Percentiles rank a stretch among this genome's conserved stretches.
These are phyloP conservation scores for Marsdenia floribunda DNA, from an alignment of 257 asterid species.

Conservation along the genomic window DNA sequence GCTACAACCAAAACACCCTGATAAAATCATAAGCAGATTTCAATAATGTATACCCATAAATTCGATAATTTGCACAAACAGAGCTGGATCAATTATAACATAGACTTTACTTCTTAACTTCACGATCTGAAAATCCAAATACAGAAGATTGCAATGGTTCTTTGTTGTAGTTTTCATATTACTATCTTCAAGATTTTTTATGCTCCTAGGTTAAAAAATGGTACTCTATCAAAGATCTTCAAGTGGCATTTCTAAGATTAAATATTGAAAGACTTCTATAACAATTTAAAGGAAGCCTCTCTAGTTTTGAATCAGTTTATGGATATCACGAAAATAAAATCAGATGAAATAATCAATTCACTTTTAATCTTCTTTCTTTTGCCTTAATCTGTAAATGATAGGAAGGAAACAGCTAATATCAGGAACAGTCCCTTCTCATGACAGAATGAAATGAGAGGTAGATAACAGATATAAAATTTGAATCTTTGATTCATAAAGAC, in stretches of 20 bases:
- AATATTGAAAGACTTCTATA: not conserved
- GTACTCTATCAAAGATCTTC: not conserved
- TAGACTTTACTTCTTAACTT: too few relatives aligned
- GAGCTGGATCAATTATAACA: too few relatives aligned
- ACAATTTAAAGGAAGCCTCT: not conserved
- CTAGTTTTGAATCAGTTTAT: not conserved
- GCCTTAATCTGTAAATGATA: not conserved
- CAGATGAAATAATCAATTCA: not conserved
- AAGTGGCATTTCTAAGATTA: not conserved
- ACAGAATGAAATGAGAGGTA: not conserved
- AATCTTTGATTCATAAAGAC: not conserved
- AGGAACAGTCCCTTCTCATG: not conserved
- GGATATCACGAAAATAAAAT: not conserved
- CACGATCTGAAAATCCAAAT: too few relatives aligned
- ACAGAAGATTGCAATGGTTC: too few relatives aligned
- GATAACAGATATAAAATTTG: not conserved
- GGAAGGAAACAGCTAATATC: not conserved
- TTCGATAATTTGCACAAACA: too few relatives aligned
- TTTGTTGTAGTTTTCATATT: too few relatives aligned
- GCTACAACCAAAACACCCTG: too few relatives aligned
- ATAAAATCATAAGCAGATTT: too few relatives aligned
- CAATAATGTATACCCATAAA: too few relatives aligned
- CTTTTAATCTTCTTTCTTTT: too few relatives aligned
- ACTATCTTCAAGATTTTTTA: too few relatives aligned
- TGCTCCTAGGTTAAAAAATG: too few relatives aligned